A percentile compares a stretch with the other conserved stretches of the same genome.
phyloP scores from a whole-genome alignment of 768 basidiomycete genomes.

The Lentinula sp. region DNA sequence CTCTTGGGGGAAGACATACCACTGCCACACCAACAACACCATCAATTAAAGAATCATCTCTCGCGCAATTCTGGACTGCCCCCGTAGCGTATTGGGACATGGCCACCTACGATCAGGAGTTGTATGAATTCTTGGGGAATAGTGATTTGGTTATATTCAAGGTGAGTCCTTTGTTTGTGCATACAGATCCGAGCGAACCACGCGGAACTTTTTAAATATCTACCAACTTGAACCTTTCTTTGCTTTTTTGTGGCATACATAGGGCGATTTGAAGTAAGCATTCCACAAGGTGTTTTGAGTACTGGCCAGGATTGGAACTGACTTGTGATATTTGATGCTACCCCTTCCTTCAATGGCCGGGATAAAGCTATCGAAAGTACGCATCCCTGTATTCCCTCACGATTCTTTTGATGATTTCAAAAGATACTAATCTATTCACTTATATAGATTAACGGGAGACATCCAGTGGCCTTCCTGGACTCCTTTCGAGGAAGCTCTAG shows the following conservation, averaged over 20 bases:
- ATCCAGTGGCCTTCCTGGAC: constrained; percentile 82
- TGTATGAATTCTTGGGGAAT: constrained; percentile 44
- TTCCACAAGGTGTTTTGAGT: no score
- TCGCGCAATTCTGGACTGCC: constrained; percentile 65
- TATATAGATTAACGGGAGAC: constrained; percentile 79
- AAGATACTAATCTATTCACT: not conserved
- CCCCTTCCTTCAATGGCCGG: no score
- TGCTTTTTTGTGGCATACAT: not conserved
- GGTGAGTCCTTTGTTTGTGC: constrained; percentile 24
- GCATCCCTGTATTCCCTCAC: constrained; percentile 14
- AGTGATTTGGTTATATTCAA: constrained; percentile 83
- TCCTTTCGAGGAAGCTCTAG: constrained; percentile 67
- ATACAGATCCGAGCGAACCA: no score
- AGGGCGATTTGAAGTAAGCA: constrained; percentile 84
- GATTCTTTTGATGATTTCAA: not conserved
- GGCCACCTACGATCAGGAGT: constrained; percentile 40
- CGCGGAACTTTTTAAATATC: no score
- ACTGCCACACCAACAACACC: not conserved
- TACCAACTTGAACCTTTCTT: not conserved
- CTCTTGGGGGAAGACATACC: constrained; percentile 35
- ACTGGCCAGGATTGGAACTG: no score
- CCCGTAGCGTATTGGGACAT: constrained; percentile 77
- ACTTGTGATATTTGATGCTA: no score
- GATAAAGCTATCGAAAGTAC: constrained; percentile 74
- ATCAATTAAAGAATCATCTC: not conserved